phyloP scores from a whole-genome alignment of 495 filamentous ascomycete genomes.

The Aspergillus heteromorphus region DNA sequence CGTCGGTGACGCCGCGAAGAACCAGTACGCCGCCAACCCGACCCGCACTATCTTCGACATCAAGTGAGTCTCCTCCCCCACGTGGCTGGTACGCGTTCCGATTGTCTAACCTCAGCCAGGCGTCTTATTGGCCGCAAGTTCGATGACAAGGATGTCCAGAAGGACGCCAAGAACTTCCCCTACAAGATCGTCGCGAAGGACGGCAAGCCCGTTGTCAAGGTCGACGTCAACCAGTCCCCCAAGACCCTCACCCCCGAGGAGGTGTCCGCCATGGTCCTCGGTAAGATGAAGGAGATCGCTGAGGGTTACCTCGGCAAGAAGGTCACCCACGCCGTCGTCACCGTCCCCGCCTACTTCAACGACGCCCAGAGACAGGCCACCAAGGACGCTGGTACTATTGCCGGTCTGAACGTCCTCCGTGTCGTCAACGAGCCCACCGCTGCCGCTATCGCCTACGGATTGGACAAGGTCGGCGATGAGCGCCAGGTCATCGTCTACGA shows the following conservation, averaged over 20 bases:
- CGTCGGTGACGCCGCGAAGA: constrained; percentile 98
- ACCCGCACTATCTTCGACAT: constrained; percentile 84
- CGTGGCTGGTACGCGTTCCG: neutral
- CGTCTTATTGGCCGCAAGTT: constrained; percentile 89
- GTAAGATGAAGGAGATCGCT: constrained; percentile 97
- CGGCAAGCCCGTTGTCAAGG: constrained; percentile 75
- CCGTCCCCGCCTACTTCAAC: constrained; percentile 98
- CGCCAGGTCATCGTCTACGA: constrained; percentile 95
- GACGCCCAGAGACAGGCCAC: constrained; percentile 97
- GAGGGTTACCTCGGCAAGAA: constrained; percentile 91
- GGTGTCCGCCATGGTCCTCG: constrained; percentile 79
- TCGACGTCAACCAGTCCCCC: constrained; percentile 65
- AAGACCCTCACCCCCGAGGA: constrained; percentile 85
- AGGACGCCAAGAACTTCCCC: constrained; percentile 84
- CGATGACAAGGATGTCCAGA: constrained; percentile 77
- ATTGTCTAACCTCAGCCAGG: constrained; percentile 40
- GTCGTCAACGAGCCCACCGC: constrained; percentile 95
- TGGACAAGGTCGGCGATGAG: constrained; percentile 81
- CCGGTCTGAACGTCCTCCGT: constrained; percentile 93
- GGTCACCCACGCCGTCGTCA: constrained; percentile 95
- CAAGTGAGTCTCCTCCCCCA: constrained; percentile 57
- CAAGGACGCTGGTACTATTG: constrained; percentile 93
- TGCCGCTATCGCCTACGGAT: constrained; percentile 80
- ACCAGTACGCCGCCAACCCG: constrained; percentile 95
- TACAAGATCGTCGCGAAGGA: constrained; percentile 79